A percentile compares a stretch with the other conserved stretches of the same genome.
These are phyloP conservation scores for Penicillium sp. DNA, from an alignment of 2,329 filamentous ascomycete species.

Conservation along the genomic window DNA sequence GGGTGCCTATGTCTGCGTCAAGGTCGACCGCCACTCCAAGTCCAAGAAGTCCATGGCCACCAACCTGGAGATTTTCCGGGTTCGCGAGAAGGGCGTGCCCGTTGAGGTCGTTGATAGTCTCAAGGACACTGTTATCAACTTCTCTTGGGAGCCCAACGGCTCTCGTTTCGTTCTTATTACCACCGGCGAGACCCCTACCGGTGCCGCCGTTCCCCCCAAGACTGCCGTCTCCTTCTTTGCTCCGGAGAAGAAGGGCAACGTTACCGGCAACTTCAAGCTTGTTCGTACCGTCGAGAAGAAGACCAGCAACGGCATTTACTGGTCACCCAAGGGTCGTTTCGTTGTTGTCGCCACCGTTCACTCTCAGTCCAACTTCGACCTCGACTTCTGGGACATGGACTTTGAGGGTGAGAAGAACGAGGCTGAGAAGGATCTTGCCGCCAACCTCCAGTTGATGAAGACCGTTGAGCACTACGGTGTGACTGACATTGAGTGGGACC, in stretches of 20 bases:
- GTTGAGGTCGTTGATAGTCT: constrained; percentile 97
- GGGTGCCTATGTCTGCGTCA: constrained; percentile 90
- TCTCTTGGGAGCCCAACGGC: constrained; percentile 98
- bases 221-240: constrained; percentile 95
- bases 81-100: constrained; percentile 95
- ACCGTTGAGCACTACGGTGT: constrained; percentile 94
- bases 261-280: constrained; percentile 92
- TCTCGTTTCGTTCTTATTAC: constrained; percentile 97
- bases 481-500: constrained; percentile 97
- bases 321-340: constrained; percentile 93
- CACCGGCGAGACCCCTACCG: constrained; percentile 76
- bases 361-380: constrained; percentile 89
- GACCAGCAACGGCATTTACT: constrained; percentile 99
- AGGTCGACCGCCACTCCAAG: constrained; percentile 98
- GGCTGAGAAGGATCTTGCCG: constrained; percentile 88
- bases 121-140: constrained; percentile 99
- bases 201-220: constrained; percentile 85
- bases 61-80: constrained; percentile 96
- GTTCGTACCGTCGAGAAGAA: constrained; percentile 96
- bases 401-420: constrained; percentile 97
- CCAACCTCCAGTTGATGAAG: constrained; percentile 94
- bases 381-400: constrained; percentile 97
- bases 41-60: constrained; percentile 98
- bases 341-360: constrained; percentile 91
- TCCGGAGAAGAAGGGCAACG: constrained; percentile 87